A percentile compares a stretch with the other conserved stretches of the same genome.
Conservation (phyloP, 2,329 filamentous ascomycete genomes). For the Chrysoporthe deuterocubensis region DNA sequence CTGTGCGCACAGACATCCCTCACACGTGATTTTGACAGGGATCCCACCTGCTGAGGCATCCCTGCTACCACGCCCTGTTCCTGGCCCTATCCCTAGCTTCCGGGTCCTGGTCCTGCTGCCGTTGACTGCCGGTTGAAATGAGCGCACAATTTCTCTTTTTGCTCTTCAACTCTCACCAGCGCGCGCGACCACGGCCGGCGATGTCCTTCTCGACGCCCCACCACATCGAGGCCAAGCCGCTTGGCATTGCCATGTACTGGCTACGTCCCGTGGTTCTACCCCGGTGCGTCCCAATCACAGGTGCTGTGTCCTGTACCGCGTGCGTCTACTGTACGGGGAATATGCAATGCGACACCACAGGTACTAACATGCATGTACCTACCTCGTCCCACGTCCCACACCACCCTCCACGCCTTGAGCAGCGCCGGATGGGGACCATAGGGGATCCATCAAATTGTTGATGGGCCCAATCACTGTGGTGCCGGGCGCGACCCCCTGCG, state of each 20-base stretch:
- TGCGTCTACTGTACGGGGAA: conserved; percentile 4
- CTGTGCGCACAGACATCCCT: neutral
- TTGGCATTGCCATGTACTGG: neutral
- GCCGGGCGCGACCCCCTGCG: neutral
- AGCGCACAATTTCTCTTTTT: neutral
- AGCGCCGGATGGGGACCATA: neutral
- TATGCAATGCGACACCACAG: conserved; percentile 11
- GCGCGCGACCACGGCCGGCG: neutral
- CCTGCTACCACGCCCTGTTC: neutral
- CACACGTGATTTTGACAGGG: conserved; percentile 11
- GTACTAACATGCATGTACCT: neutral
- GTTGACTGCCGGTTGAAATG: neutral
- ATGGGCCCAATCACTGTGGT: neutral
- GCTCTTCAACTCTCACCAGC: neutral
- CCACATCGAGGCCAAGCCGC: neutral
- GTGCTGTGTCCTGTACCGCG: neutral
- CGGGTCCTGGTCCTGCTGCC: neutral
- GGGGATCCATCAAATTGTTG: neutral
- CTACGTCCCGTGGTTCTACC: neutral
- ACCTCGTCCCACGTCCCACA: neutral
- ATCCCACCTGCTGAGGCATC: neutral
- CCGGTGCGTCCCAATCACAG: neutral
- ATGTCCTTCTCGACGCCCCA: neutral
- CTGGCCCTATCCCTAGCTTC: neutral
- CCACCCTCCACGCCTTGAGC: neutral